Percentiles rank a stretch among this genome's conserved stretches.
Evolutionary conservation across 2,329 filamentous ascomycete genomes (phyloP).

Genomic region (Cercospora zeina): DNA sequence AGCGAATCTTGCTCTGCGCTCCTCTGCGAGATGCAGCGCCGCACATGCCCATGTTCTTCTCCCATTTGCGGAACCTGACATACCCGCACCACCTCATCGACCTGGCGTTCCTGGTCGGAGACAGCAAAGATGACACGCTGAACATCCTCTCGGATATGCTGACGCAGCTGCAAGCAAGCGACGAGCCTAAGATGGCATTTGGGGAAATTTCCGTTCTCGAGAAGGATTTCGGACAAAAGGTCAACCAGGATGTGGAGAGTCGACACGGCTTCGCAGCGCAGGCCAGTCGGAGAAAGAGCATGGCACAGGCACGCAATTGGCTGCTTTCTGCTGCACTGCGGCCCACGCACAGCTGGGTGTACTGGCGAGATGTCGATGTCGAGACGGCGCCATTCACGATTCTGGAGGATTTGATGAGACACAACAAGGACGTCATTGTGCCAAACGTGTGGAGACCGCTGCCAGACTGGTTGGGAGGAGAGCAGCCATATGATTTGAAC

Average conservation of each 20-base stretch:
- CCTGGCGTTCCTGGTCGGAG: constrained; percentile 92
- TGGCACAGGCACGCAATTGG: constrained; percentile 98
- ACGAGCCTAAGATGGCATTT: constrained; percentile 78
- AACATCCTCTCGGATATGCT: constrained; percentile 72
- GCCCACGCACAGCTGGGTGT: constrained; percentile 97
- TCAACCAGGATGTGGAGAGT: constrained; percentile 96
- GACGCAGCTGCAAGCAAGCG: constrained; percentile 74
- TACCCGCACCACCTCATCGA: constrained; percentile 97
- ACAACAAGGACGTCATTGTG: constrained; percentile 98
- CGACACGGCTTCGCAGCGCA: constrained; percentile 96
- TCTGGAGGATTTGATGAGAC: constrained; percentile 94
- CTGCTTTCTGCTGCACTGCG: constrained; percentile 87
- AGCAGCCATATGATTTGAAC: constrained; percentile 97
- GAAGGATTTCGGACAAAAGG: constrained; percentile 98
- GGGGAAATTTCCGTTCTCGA: constrained; percentile 97
- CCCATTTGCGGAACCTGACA: constrained; percentile 92
- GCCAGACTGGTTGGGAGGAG: constrained; percentile 96
- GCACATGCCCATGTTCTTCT: constrained; percentile 97
- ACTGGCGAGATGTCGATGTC: constrained; percentile 98
- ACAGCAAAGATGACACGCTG: constrained; percentile 91
- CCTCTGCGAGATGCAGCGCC: constrained; percentile 89
- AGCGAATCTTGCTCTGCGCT: constrained; percentile 91
- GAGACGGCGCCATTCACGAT: constrained; percentile 97
- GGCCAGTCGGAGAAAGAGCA: constrained; percentile 87
- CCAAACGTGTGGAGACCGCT: constrained; percentile 99